A percentile compares a stretch with the other conserved stretches of the same genome.
Evolutionary conservation across 2,329 filamentous ascomycete genomes (phyloP).

Genomic region (Neopestalotiopsis sp.): DNA sequence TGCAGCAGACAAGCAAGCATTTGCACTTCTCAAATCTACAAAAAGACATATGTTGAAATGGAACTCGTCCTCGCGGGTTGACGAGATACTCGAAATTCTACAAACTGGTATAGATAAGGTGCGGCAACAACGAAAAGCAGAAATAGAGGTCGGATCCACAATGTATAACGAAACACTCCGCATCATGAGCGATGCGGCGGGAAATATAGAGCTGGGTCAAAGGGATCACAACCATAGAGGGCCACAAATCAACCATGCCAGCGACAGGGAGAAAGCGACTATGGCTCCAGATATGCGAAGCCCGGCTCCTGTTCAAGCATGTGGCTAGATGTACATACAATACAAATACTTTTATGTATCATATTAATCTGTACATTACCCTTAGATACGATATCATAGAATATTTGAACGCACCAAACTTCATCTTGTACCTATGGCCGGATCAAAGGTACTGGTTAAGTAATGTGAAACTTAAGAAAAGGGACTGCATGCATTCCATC

Average conservation of each 20-base stretch:
- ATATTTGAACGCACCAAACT: no score
- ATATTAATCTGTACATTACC: background rate
- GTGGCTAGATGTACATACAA: constrained; percentile 1
- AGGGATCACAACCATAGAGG: background rate
- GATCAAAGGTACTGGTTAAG: no score
- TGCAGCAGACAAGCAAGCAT: constrained; percentile 25
- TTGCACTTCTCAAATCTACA: constrained; percentile 28
- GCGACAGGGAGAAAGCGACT: background rate
- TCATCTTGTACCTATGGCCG: no score
- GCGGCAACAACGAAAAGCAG: constrained; percentile 21
- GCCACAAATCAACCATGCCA: background rate
- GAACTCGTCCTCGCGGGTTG: background rate
- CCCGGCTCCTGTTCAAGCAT: background rate
- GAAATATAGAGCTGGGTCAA: background rate
- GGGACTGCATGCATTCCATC: no score
- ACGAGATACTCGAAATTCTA: constrained; percentile 24
- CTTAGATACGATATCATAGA: background rate
- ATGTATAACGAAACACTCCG: constrained; percentile 30
- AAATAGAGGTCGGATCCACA: constrained; percentile 21
- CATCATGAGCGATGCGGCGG: constrained; percentile 31
- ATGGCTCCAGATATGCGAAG: background rate
- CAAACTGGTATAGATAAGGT: constrained; percentile 22
- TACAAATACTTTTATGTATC: constrained; percentile 9
- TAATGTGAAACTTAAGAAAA: no score
- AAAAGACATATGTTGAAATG: constrained; percentile 25